phyloP scores from a whole-genome alignment of 2,329 filamentous ascomycete genomes.

The Penicillium fuscoglaucum region DNA sequence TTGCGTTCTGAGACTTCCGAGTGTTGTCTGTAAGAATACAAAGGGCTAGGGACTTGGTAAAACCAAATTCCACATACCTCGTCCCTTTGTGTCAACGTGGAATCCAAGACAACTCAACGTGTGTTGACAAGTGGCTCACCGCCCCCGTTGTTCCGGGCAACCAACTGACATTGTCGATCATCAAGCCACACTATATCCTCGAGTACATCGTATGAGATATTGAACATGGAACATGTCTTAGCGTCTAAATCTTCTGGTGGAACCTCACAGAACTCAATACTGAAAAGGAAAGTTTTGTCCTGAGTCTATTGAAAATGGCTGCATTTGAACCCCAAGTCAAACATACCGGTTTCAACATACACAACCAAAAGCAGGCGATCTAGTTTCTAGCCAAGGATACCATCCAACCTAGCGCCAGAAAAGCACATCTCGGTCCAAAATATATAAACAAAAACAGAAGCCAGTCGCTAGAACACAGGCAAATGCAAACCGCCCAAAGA shows the following conservation, averaged over 20 bases:
- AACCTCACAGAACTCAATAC: not conserved
- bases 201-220: not conserved
- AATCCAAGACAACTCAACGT: conserved; percentile 2
- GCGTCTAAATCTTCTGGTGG: not conserved
- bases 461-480: conserved; percentile 1
- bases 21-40: not conserved
- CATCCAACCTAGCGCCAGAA: conserved; percentile 5
- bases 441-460: conserved; percentile 2
- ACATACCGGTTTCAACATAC: not conserved
- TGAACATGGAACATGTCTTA: not conserved
- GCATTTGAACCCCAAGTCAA: not conserved
- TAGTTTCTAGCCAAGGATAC: not conserved
- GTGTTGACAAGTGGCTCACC: conserved; percentile 22
- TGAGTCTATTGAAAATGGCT: not conserved
- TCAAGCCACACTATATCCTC: not conserved
- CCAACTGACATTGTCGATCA: conserved; percentile 12
- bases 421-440: not conserved
- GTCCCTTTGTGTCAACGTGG: conserved; percentile 6
- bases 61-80: not conserved
- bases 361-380: not conserved
- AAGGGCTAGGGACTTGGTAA: conserved; percentile 5
- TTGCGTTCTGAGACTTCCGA: not conserved
- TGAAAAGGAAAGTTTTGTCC: not conserved
- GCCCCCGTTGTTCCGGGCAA: conserved; percentile 23
- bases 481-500: conserved; percentile 12